phyloP scores from a whole-genome alignment of 257 asterid genomes.

The Fraxinus americana region DNA sequence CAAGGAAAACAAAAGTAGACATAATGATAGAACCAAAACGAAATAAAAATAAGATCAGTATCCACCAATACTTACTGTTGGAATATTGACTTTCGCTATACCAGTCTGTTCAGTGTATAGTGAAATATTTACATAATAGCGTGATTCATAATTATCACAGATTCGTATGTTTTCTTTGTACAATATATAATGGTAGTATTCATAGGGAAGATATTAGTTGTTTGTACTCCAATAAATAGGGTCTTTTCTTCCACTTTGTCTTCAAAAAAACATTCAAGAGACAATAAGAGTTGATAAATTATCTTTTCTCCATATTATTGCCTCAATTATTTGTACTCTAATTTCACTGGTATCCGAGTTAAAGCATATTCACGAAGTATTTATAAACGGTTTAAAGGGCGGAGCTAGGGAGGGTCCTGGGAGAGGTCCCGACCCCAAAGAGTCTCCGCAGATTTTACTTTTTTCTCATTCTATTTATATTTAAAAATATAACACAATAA shows the following conservation, averaged over 20 bases:
- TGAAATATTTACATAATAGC: not conserved
- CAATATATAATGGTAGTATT: not conserved
- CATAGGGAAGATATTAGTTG: not conserved
- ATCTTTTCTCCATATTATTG: not conserved
- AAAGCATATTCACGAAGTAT: no score
- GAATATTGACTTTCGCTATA: not conserved
- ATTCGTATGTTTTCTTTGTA: not conserved
- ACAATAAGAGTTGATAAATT: not conserved
- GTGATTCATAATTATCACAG: not conserved
- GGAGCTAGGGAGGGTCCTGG: no score
- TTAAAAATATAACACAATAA: no score
- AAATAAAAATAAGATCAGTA: not conserved
- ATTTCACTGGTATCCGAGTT: no score
- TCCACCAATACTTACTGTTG: conserved; percentile 6
- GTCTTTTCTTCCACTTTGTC: not conserved
- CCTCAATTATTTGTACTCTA: not conserved
- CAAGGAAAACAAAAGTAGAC: not conserved
- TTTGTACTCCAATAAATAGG: not conserved
- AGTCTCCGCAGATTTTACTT: no score
- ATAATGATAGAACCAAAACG: not conserved
- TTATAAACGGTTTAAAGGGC: no score
- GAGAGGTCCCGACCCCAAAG: no score
- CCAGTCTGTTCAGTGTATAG: not conserved
- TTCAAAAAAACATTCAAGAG: not conserved
- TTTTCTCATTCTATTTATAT: no score